A percentile compares a stretch with the other conserved stretches of the same genome.
Evolutionary conservation across 2,329 filamentous ascomycete species (phyloP).

Genomic region (Sphaerulina populicola): DNA sequence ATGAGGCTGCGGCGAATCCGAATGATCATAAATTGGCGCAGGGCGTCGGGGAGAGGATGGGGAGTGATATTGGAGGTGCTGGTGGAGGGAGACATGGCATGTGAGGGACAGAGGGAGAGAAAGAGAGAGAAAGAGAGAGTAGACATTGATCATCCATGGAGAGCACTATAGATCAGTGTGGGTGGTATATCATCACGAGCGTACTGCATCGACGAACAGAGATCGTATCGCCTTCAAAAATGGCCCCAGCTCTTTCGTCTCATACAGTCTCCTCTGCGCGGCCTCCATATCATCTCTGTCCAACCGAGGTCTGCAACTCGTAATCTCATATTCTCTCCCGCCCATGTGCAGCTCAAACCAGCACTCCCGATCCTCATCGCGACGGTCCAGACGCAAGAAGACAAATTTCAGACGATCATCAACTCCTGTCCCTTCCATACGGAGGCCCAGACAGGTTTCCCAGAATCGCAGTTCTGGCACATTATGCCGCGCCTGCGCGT

Average conservation of each 20-base stretch:
- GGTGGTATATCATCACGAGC: neutral
- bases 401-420: constrained; percentile 84
- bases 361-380: constrained; percentile 78
- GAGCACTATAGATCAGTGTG: too few relatives aligned
- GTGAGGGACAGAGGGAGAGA: too few relatives aligned
- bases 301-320: constrained; percentile 71
- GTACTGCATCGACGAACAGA: constrained; percentile 54
- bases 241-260: constrained; percentile 62
- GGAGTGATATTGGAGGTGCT: too few relatives aligned
- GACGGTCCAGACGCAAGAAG: constrained; percentile 77
- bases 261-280: constrained; percentile 71
- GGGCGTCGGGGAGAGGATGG: constrained; percentile 28
- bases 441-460: constrained; percentile 80
- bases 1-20: constrained; percentile 90
- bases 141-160: too few relatives aligned
- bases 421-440: constrained; percentile 68
- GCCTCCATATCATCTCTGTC: constrained; percentile 68
- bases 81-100: too few relatives aligned
- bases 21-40: constrained; percentile 60
- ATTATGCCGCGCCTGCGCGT: constrained; percentile 79
- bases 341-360: constrained; percentile 87
- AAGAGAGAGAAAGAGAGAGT: too few relatives aligned
- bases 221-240: constrained; percentile 77
- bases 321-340: constrained; percentile 74
- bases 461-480: constrained; percentile 91